Evolutionary conservation across 768 basidiomycete species (phyloP).

Genomic region (Mycena amicta): DNA sequence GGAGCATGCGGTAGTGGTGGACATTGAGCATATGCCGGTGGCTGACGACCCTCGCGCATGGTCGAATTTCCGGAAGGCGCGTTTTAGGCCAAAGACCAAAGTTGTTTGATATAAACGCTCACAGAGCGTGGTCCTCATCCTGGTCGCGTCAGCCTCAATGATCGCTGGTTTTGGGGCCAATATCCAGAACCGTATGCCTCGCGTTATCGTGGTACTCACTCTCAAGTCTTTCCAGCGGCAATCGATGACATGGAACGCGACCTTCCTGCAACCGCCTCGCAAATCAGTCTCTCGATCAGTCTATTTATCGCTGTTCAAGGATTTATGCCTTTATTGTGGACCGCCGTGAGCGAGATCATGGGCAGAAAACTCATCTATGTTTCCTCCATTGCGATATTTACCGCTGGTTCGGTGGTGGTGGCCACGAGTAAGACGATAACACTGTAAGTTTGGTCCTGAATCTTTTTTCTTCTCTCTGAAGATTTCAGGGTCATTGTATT

Average conservation of each 20-base stretch:
- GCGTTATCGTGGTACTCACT: neutral
- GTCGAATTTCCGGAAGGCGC: slow-evolving; percentile 58
- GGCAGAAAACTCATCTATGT: slow-evolving; percentile 72
- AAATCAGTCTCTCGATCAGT: slow-evolving; percentile 71
- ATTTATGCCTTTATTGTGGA: slow-evolving; percentile 66
- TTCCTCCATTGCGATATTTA: slow-evolving; percentile 52
- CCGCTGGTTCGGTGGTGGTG: slow-evolving; percentile 56
- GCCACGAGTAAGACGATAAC: slow-evolving; percentile 57
- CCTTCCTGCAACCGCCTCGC: slow-evolving; percentile 57
- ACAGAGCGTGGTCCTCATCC: slow-evolving; percentile 46
- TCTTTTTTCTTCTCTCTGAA: neutral
- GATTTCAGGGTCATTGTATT: slow-evolving; percentile 57
- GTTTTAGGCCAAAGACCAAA: slow-evolving; percentile 5
- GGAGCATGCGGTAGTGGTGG: slow-evolving; percentile 22
- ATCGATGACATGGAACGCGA: slow-evolving; percentile 61
- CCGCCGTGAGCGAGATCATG: slow-evolving; percentile 69
- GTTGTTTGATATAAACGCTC: neutral
- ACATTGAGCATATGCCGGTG: slow-evolving; percentile 59
- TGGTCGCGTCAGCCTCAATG: slow-evolving; percentile 56
- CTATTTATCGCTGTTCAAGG: slow-evolving; percentile 79
- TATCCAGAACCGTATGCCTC: slow-evolving; percentile 60
- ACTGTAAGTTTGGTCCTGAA: slow-evolving; percentile 34
- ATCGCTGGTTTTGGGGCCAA: slow-evolving; percentile 60
- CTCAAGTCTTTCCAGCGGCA: slow-evolving; percentile 47
- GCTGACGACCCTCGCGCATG: slow-evolving; percentile 64